phyloP scores from a whole-genome alignment of 306 rosid species.

The Ammopiptanthus mongolicus region DNA sequence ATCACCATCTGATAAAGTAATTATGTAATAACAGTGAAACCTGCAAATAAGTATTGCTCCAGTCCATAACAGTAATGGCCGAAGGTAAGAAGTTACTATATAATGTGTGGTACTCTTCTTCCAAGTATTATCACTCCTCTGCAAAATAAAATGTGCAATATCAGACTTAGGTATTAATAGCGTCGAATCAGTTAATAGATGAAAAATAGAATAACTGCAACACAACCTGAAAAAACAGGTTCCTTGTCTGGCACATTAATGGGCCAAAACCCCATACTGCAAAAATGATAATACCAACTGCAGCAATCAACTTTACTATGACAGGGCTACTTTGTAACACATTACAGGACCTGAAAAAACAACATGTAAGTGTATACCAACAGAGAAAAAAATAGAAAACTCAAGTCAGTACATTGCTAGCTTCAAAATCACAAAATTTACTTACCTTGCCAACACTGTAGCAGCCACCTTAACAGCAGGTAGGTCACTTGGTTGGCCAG shows the following conservation, averaged over 20 bases:
- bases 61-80: conserved; percentile 74
- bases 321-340: conserved; percentile 58
- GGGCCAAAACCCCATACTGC: conserved; percentile 86
- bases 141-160: conserved; percentile 31
- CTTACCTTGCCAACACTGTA: conserved; percentile 63
- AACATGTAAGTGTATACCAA: not conserved
- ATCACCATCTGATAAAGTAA: conserved; percentile 16
- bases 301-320: conserved; percentile 56
- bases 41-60: conserved; percentile 94
- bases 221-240: conserved; percentile 51
- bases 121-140: conserved; percentile 79
- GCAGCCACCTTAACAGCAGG: conserved; percentile 46
- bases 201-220: conserved; percentile 5
- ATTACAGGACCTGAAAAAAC: conserved; percentile 59
- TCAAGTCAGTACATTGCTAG: not conserved
- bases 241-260: conserved; percentile 56
- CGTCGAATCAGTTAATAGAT: conserved; percentile 4
- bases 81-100: conserved; percentile 66
- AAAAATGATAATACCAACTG: conserved; percentile 60
- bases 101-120: conserved; percentile 68
- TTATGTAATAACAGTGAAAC: conserved; percentile 32
- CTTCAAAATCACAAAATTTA: conserved; percentile 25
- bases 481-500: conserved; percentile 41
- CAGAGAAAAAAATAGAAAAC: not conserved
- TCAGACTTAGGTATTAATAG: conserved; percentile 7